These are phyloP conservation scores for Hericium coralloides DNA, from an alignment of 768 basidiomycete genomes.

Conservation along the genomic window DNA sequence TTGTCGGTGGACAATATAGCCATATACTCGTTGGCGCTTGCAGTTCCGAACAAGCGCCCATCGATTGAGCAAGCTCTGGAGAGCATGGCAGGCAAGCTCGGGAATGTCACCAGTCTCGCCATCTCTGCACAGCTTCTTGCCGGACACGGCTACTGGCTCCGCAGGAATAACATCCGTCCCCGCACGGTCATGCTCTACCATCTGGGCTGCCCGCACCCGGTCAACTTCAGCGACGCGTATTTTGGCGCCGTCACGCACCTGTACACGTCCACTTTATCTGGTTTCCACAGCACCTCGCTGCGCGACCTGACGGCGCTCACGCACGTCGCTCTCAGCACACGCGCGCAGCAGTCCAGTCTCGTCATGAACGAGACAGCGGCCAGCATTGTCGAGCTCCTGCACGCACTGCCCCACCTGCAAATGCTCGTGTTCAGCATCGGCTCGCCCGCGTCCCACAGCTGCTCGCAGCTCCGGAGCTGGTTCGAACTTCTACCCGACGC, in stretches of 20 bases:
- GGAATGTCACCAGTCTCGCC: conserved; percentile 7
- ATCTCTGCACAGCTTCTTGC: conserved; percentile 12
- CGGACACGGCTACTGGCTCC: conserved; percentile 15
- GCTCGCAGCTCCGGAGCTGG: conserved; percentile 1
- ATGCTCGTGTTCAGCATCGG: conserved; percentile 12
- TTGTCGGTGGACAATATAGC: conserved; percentile 2
- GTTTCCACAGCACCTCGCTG: conserved; percentile 9
- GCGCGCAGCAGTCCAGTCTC: conserved; percentile 2
- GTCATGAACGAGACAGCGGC: conserved; percentile 2
- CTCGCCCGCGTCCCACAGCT: neutral
- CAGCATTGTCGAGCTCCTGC: neutral
- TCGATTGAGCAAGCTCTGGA: conserved; percentile 11
- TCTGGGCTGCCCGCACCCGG: conserved; percentile 9
- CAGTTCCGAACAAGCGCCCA: conserved; percentile 10
- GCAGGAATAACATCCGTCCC: conserved; percentile 5
- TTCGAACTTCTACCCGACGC: neutral
- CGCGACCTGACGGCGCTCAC: conserved; percentile 6
- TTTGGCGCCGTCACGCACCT: conserved; percentile 8
- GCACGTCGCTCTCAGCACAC: conserved; percentile 11
- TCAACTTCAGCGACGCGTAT: conserved; percentile 11
- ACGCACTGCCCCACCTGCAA: conserved; percentile 3
- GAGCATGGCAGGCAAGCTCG: conserved; percentile 2
- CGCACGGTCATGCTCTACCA: conserved; percentile 14
- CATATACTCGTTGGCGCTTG: conserved; percentile 12
- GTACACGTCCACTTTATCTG: conserved; percentile 12